A percentile compares a stretch with the other conserved stretches of the same genome.
Conservation (phyloP, 1,284 basidiomycete species). For the Rhodotorula mucilaginosa region DNA sequence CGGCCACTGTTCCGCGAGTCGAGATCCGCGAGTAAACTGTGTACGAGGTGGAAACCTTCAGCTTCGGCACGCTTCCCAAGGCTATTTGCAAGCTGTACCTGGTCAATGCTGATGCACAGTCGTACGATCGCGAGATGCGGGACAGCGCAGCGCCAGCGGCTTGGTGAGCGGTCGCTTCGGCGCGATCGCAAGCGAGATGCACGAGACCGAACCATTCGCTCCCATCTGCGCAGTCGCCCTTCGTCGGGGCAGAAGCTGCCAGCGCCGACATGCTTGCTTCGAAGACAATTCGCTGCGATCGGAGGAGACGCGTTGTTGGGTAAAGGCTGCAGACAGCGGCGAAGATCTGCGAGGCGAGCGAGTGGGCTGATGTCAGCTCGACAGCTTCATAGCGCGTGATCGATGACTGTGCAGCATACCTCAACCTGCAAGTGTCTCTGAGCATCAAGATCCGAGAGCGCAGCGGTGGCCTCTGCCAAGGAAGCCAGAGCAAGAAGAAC, state of each 20-base stretch:
- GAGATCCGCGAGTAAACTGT: constrained; percentile 23
- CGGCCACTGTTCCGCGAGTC: constrained; percentile 5
- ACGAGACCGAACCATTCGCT: constrained; percentile 65
- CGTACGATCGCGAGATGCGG: constrained; percentile 63
- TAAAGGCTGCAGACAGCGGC: neutral
- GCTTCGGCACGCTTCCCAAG: neutral
- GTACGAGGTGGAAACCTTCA: neutral
- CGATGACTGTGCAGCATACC: neutral
- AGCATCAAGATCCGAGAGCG: neutral
- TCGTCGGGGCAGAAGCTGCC: constrained; percentile 24
- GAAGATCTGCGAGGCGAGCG: constrained; percentile 15
- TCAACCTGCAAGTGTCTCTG: neutral
- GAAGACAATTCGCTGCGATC: constrained; percentile 12
- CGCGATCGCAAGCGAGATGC: constrained; percentile 69
- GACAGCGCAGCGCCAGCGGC: constrained; percentile 66
- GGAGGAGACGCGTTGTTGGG: neutral
- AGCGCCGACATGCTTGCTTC: constrained; percentile 42
- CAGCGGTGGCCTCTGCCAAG: constrained; percentile 55
- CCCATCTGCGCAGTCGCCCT: too few species aligned
- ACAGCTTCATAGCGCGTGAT: neutral
- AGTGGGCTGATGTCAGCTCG: neutral
- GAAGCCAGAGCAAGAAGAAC: constrained; percentile 71
- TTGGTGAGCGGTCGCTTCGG: constrained; percentile 66
- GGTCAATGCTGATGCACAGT: constrained; percentile 62
- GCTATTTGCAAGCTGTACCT: constrained; percentile 59